These are phyloP conservation scores for Ascocoryne sarcoides DNA, from an alignment of 2,329 filamentous ascomycete genomes.

Conservation along the genomic window DNA sequence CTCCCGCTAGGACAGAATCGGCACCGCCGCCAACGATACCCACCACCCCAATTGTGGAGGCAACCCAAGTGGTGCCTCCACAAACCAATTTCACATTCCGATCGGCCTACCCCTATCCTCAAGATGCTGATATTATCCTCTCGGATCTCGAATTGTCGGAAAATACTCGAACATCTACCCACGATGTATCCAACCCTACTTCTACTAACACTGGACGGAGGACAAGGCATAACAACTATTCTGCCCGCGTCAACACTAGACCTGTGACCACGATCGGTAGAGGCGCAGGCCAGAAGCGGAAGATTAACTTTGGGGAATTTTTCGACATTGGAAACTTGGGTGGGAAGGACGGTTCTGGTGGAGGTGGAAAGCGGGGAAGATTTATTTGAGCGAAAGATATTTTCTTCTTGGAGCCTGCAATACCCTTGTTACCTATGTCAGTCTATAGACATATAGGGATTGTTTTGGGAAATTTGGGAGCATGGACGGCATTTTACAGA, in stretches of 20 bases:
- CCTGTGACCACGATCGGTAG: slow-evolving; percentile 38
- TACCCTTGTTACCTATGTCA: slow-evolving; percentile 5
- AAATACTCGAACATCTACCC: slow-evolving; percentile 27
- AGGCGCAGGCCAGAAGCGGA: slow-evolving; percentile 62
- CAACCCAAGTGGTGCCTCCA: slow-evolving; percentile 38
- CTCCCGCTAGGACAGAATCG: slow-evolving; percentile 32
- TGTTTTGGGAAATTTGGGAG: slow-evolving; percentile 2
- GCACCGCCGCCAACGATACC: slow-evolving; percentile 20
- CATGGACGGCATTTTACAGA: slow-evolving; percentile 6
- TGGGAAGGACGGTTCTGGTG: slow-evolving; percentile 45
- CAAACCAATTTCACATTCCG: slow-evolving; percentile 63
- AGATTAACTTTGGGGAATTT: slow-evolving; percentile 65
- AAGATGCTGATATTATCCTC: slow-evolving; percentile 48
- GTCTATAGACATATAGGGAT: neutral
- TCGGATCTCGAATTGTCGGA: slow-evolving; percentile 54
- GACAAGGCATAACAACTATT: slow-evolving; percentile 24
- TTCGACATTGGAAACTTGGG: slow-evolving; percentile 61
- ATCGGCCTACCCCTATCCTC: slow-evolving; percentile 50
- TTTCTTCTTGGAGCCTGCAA: slow-evolving; percentile 5
- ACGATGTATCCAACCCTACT: slow-evolving; percentile 17
- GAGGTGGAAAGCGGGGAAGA: slow-evolving; percentile 29
- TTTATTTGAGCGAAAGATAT: slow-evolving; percentile 20
- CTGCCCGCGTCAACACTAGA: slow-evolving; percentile 17
- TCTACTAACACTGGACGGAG: slow-evolving; percentile 25
- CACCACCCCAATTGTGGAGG: slow-evolving; percentile 7